These are phyloP conservation scores for Sparassis latifolia DNA, from an alignment of 1,284 basidiomycete species.

Conservation along the genomic window DNA sequence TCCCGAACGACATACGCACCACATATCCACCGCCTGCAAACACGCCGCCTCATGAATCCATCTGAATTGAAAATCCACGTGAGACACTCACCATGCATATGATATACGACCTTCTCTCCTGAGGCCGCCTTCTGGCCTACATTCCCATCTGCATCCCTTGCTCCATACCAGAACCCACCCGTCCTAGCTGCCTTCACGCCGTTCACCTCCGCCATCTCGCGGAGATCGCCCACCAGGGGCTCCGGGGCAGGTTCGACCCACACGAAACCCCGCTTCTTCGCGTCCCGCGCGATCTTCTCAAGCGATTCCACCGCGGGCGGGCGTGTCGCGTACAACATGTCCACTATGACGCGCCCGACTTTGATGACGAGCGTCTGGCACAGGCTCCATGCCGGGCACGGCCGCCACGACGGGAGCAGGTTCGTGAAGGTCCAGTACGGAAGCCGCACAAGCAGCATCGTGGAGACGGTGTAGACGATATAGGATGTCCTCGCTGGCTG, in stretches of 20 bases:
- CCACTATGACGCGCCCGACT: conserved; percentile 2
- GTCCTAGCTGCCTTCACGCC: conserved; percentile 8
- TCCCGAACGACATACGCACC: too few relatives aligned
- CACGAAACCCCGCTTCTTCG: conserved; percentile 10
- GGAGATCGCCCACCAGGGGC: conserved; percentile 12
- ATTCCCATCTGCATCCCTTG: conserved; percentile 11
- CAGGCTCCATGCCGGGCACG: conserved; percentile 9
- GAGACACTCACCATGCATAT: conserved; percentile 12
- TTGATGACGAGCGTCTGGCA: conserved; percentile 10
- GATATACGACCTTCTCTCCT: conserved; percentile 14
- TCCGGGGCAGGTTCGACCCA: conserved; percentile 12
- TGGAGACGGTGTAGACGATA: conserved; percentile 4
- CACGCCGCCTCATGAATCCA: conserved; percentile 9
- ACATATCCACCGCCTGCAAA: conserved; percentile 8
- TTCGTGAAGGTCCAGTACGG: conserved; percentile 12
- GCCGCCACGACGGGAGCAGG: conserved; percentile 4
- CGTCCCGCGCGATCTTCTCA: neutral
- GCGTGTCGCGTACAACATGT: neutral
- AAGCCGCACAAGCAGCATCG: conserved; percentile 12
- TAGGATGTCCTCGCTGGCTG: conserved; percentile 14
- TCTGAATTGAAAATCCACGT: neutral
- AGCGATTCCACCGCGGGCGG: neutral
- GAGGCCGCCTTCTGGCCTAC: conserved; percentile 20
- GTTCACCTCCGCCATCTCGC: conserved; percentile 13
- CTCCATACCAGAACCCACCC: conserved; percentile 14